Conservation (phyloP, 2,329 filamentous ascomycete genomes). For the Trichoderma cornu-damae region DNA sequence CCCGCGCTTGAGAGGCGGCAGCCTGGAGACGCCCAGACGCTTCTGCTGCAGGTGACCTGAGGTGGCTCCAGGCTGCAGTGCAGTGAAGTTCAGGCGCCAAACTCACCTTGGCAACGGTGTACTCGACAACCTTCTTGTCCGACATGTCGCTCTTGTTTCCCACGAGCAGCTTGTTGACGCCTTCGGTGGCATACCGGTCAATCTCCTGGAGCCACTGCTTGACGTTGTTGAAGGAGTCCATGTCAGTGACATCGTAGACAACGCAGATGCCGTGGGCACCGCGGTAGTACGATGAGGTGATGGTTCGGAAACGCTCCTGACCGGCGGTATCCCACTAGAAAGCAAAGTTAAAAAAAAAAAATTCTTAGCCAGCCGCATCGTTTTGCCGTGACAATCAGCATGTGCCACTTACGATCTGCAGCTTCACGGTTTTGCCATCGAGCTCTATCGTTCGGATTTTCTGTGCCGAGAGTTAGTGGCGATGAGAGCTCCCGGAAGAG, state of each 20-base stretch:
- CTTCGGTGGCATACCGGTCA: slow-evolving; percentile 97
- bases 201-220: slow-evolving; percentile 99
- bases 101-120: slow-evolving; percentile 95
- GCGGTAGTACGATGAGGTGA: slow-evolving; percentile 99
- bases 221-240: slow-evolving; percentile 99
- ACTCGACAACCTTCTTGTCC: slow-evolving; percentile 99
- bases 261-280: slow-evolving; percentile 99
- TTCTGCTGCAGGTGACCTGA: background rate
- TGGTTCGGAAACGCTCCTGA: slow-evolving; percentile 98
- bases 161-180: slow-evolving; percentile 98
- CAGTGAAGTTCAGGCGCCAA: background rate
- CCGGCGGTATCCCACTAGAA: slow-evolving; percentile 95
- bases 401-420: slow-evolving; percentile 78
- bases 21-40: background rate
- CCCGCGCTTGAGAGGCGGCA: background rate
- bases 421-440: slow-evolving; percentile 98
- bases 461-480: slow-evolving; percentile 41
- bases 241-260: slow-evolving; percentile 99
- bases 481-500: background rate
- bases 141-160: slow-evolving; percentile 99
- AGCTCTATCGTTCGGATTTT: slow-evolving; percentile 99
- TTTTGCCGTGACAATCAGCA: background rate
- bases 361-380: background rate
- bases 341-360: too few relatives aligned
- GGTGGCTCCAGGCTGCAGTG: slow-evolving; percentile 5